Base-by-base conservation (phyloP, 331 rosid genomes). In the Malus hybrid region DNA sequence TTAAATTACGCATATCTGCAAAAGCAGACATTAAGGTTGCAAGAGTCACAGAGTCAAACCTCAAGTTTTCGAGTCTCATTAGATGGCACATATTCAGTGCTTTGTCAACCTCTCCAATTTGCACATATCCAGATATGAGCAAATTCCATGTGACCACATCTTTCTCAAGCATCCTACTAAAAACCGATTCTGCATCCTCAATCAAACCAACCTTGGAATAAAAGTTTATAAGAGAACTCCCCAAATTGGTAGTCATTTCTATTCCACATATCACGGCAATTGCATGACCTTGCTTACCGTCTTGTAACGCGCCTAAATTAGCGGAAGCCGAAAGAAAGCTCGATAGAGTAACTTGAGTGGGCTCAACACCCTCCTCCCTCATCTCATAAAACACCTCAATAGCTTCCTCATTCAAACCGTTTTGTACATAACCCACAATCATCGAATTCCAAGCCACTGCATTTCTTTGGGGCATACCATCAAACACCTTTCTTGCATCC, bases 131-230 rank as follows among this genome's bases (percentile, higher is more conserved):
- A 24, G 94, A 88, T 72, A 90, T 80, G 74, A 90, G 83, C 87
- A 88, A 81, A 83, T 93, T 91, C 97, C 96, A 93, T 7, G 93
- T 86, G 74, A 91, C 97, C 74, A 42, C 88, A 79, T 93, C 97
- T 83, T 81, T 90, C 80, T 68, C 66, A 66, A 63, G 67, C 82
- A 90, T 85, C 77, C 33, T 70, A 76, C 82, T 39, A 65, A 93
- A 93, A 62, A 86, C 88, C 31, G 79, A 70, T 76, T 85, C 90
- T 42, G 88, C 92, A 71, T 87, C 87, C 77, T 91, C 88, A 64
- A 88, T 61, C 81, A 89, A 75, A 72, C 97, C 90, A 63, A 87
- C 93, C 89, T 90, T 91, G 76, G 86, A 83, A 79, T 93, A 93
- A 61, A 93, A 93, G 80, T 93, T 93, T 73, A 93, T 66, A 34